Percentiles rank a stretch among this genome's conserved stretches.
Evolutionary conservation across 768 basidiomycete species (phyloP).

Genomic region (Neoboletus subvelutipes): DNA sequence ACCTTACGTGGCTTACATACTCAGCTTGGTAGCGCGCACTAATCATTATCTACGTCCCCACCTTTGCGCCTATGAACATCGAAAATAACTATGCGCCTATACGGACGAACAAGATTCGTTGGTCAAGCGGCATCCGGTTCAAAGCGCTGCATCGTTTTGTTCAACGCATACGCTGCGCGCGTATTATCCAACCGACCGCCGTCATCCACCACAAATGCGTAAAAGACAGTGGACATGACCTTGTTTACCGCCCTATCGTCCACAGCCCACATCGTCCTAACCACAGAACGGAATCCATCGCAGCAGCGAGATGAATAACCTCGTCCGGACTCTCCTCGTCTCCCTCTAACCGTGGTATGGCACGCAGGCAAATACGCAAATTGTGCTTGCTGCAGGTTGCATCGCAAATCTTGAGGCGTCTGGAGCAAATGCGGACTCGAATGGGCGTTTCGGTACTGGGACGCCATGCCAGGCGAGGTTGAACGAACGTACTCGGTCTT

Average conservation of each 20-base stretch:
- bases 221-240: not conserved
- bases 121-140: conserved; percentile 5
- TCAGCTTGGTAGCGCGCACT: too few species aligned
- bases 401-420: conserved; percentile 4
- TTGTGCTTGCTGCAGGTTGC: not conserved
- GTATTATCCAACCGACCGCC: not conserved
- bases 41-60: too few species aligned
- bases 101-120: conserved; percentile 12
- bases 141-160: conserved; percentile 1
- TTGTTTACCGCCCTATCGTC: not conserved
- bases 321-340: conserved; percentile 14
- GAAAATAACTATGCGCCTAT: conserved; percentile 6
- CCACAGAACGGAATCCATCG: conserved; percentile 19
- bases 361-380: conserved; percentile 26
- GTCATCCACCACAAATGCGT: conserved; percentile 6
- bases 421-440: conserved; percentile 14
- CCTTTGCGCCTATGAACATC: too few species aligned
- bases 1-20: too few species aligned
- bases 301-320: conserved; percentile 26
- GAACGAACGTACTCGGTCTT: conserved; percentile 17
- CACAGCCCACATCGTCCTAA: not conserved
- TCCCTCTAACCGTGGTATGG: conserved; percentile 22
- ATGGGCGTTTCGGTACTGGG: conserved; percentile 9
- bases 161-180: conserved; percentile 8
- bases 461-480: conserved; percentile 28